Evolutionary conservation across 225 moss, liverwort and hornwort genomes (phyloP).

Genomic region (Straminergon stramineum): DNA sequence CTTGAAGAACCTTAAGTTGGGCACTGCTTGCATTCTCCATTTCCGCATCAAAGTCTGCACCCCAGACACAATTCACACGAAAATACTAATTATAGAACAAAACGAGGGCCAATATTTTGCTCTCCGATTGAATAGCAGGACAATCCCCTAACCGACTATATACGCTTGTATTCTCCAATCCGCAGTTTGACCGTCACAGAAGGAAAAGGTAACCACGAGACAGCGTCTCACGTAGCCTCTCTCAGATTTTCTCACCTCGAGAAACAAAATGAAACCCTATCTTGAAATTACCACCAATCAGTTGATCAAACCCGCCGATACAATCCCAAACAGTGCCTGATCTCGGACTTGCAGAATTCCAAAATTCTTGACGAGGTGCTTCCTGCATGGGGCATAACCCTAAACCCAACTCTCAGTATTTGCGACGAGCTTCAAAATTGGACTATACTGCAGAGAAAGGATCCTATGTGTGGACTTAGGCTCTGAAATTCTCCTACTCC

Average conservation of each 20-base stretch:
- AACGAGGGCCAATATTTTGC: background rate
- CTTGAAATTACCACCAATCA: background rate
- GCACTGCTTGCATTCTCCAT: constrained; percentile 72
- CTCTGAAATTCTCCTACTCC: no score
- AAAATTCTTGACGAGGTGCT: background rate
- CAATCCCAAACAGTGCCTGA: background rate
- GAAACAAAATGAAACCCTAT: background rate
- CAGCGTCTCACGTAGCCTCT: background rate
- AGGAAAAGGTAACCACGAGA: no score
- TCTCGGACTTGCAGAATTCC: background rate
- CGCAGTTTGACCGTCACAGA: background rate
- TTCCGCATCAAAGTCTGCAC: constrained; percentile 67
- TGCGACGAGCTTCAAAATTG: no score
- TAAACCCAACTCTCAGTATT: no score
- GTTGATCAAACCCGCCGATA: background rate
- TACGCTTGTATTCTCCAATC: background rate
- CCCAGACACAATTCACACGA: background rate
- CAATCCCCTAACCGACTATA: background rate
- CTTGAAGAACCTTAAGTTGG: constrained; percentile 58
- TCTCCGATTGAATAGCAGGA: background rate
- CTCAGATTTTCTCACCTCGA: background rate
- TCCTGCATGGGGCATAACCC: background rate
- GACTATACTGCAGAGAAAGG: no score
- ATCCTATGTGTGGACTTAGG: no score
- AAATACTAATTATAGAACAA: background rate